Evolutionary conservation across 2,329 filamentous ascomycete species (phyloP), one percentile per base, ranked within the genome.

Genomic region (Zalaria sp.): DNA sequence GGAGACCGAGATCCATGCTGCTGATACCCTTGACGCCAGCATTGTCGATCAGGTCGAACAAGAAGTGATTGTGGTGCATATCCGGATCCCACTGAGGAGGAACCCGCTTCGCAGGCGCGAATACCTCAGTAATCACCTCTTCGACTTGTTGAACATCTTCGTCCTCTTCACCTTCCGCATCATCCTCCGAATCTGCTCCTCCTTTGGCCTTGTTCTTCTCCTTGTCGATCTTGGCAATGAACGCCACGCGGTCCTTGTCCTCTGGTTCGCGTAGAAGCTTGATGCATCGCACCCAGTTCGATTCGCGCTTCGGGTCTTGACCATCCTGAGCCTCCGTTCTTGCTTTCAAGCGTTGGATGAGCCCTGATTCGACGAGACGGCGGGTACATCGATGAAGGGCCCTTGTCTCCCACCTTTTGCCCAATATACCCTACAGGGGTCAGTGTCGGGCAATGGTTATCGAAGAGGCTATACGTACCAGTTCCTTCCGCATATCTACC

Each of bases 21-120:
- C 68, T 71, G 32, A 67, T 61, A 2, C 76, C 76, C 11, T 57
- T 48, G 2, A 53, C 56, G 1, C 74, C 74, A 25, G 65, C 55
- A 25, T 56, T 50, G 10, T 66, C 56, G 38, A 75, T 59, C 6
- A 68, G 50, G 28, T 73, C 64, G 44, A 68, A 69, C 4, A 78
- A 53, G 3, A 70, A 56, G 46, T 79, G 78, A 34, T 65, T 54
- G 25, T 75, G 51, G 10, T 61, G 61, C 5, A 66, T 57, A 48
- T 75, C 69, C 2, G 74, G 70, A 5, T 59, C 68, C 75, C 75
- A 79, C 44, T 61, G 62, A 5, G 73, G 70, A 10, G 69, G 55
- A 9, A 62, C 54, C 26, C 65, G 57, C n/a, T 49, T 45, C 11
- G 34, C 31, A 25, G 34, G 9, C 31, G n/a, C 31, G 10, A 26